phyloP scores from a whole-genome alignment of 805 yeast genomes.

The Candida ovalis region DNA sequence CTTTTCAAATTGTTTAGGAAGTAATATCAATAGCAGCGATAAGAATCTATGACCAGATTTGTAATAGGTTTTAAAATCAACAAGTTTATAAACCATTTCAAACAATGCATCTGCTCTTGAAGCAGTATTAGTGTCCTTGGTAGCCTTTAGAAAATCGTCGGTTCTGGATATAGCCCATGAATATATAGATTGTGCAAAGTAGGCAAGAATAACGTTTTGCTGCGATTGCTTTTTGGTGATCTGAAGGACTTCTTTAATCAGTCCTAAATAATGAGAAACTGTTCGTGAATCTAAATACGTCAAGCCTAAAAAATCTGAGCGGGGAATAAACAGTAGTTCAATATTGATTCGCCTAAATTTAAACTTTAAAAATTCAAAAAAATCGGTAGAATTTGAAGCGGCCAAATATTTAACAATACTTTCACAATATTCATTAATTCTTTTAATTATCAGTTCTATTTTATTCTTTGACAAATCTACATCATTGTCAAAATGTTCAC shows the following conservation, averaged over 20 bases:
- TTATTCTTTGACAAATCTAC: constrained; percentile 6
- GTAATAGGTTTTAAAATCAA: constrained; percentile 29
- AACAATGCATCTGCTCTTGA: constrained; percentile 33
- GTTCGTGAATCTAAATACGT: constrained; percentile 37
- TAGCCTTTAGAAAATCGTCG: constrained; percentile 35
- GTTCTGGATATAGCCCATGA: constrained; percentile 52
- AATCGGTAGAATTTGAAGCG: constrained; percentile 46
- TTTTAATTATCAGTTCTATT: constrained; percentile 22
- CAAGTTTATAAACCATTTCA: constrained; percentile 30
- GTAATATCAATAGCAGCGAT: constrained; percentile 31
- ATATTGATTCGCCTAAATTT: constrained; percentile 28
- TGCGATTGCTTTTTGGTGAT: constrained; percentile 41
- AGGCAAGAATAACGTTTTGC: constrained; percentile 41
- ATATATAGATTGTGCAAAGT: constrained; percentile 41
- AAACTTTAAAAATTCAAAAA: constrained; percentile 32
- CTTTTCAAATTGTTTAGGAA: constrained; percentile 30
- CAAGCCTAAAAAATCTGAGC: constrained; percentile 44
- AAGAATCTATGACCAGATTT: constrained; percentile 31
- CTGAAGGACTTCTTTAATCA: constrained; percentile 35
- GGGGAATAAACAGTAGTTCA: constrained; percentile 37
- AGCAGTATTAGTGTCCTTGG: constrained; percentile 9
- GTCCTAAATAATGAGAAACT: constrained; percentile 35
- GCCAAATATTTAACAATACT: constrained; percentile 43
- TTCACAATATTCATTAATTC: constrained; percentile 37
- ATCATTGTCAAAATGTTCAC: neutral